Evolutionary conservation across 192 early-diverging fungal species (phyloP), one percentile per base, ranked within the genome.

Genomic region (Linnemannia zychae): DNA sequence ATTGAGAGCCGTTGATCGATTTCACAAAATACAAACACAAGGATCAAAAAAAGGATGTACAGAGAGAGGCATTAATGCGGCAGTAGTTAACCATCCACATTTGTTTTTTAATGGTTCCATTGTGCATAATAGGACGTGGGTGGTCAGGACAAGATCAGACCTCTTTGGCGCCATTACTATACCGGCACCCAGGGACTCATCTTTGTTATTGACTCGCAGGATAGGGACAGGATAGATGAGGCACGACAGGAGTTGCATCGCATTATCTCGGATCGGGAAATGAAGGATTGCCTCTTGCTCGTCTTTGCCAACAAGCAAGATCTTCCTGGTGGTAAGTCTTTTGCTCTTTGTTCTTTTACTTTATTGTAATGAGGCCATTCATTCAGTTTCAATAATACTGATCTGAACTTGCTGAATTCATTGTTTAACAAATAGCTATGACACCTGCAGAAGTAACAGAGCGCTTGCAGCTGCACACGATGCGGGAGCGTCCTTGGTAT

Each of bases 401-500:
- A 38, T 15, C 37, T 6, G 36, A 18, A 12, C 7, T 24, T 33
- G 18, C 36, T 7, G 18, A 17, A 22, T 68, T 49, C 17, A 31
- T 52, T 78, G 13, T 0, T 49, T 71, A 31, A 60, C 31, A 34
- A n/a, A 6, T 78, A 90, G 97, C 97, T n/a, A 97, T 98, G 96
- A 94, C 96, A 16, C 96, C 95, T 12, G 95, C 97, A 65, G 98
- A 99, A 87, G 94, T 99, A 65, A 96, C 97, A 31, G 97, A 99
- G 82, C 92, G 92, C 72, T 89, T 99, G 48, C 97, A 96, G 9
- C 86, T 99, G 76, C 92, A 95, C 68, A 90, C 92, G 68, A 93
- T 99, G 93, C 93, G 94, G 72, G 96, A 96, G 46, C 89, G 98
- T 76, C 92, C 93, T 70, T 99, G 98, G 98, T 98, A 97, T 79